Percentiles rank a stretch among this genome's conserved stretches.
phyloP scores from a whole-genome alignment of 352 stramenopile species.

The Globisporangium carolinianum region DNA sequence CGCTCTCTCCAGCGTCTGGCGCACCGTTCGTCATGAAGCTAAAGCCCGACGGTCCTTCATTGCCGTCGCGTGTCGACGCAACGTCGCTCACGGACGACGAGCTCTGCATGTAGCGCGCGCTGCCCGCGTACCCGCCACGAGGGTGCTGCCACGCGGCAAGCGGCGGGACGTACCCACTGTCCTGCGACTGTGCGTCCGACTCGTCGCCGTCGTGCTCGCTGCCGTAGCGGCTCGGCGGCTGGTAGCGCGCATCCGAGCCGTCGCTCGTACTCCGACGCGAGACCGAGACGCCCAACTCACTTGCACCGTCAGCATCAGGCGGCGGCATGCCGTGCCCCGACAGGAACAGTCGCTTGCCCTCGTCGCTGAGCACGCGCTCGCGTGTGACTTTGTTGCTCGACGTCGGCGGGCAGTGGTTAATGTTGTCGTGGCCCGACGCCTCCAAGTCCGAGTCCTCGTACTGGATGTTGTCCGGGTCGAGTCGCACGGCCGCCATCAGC shows the following conservation, averaged over 20 bases:
- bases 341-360: conserved; percentile 81
- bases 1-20: conserved; percentile 8
- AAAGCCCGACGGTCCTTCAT: conserved; percentile 30
- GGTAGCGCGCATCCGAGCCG: conserved; percentile 28
- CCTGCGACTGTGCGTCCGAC: conserved; percentile 40
- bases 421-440: conserved; percentile 33
- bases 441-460: conserved; percentile 54
- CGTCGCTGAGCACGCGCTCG: conserved; percentile 73
- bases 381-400: conserved; percentile 58
- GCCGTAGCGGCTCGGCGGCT: conserved; percentile 36
- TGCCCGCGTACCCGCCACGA: not conserved
- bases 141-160: conserved; percentile 13
- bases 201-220: conserved; percentile 54
- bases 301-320: conserved; percentile 17
- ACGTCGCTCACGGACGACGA: conserved; percentile 18
- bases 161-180: conserved; percentile 43
- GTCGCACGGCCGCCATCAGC: conserved; percentile 67
- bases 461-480: conserved; percentile 75
- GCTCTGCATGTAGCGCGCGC: conserved; percentile 15
- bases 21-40: conserved; percentile 30
- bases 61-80: conserved; percentile 12
- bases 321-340: conserved; percentile 33
- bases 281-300: not conserved
- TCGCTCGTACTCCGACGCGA: conserved; percentile 21
- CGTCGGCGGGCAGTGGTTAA: conserved; percentile 51